These are phyloP conservation scores for Kodamaea ohmeri DNA, from an alignment of 1,139 yeast genomes.

Conservation along the genomic window DNA sequence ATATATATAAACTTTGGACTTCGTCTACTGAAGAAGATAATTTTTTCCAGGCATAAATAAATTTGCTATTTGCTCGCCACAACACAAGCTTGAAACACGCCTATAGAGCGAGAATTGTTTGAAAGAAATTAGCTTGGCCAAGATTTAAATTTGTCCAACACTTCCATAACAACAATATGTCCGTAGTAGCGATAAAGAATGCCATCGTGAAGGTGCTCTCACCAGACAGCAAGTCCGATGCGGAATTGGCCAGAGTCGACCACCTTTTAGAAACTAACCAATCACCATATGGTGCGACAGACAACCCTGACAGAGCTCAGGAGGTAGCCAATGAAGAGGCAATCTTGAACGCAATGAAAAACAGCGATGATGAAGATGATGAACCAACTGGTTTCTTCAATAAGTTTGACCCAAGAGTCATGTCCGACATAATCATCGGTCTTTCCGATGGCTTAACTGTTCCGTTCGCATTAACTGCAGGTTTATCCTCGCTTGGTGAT, in stretches of 20 bases:
- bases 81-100: too few relatives aligned
- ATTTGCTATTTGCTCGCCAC: too few relatives aligned
- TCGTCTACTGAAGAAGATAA: too few relatives aligned
- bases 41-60: too few relatives aligned
- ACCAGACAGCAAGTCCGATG: conserved; percentile 23
- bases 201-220: conserved; percentile 27
- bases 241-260: conserved; percentile 35
- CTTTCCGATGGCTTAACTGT: conserved; percentile 80
- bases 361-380: conserved; percentile 23
- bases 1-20: too few relatives aligned
- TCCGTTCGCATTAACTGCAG: conserved; percentile 83
- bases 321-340: conserved; percentile 42
- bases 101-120: too few relatives aligned
- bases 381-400: conserved; percentile 36
- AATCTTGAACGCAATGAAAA: conserved; percentile 26
- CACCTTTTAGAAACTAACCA: conserved; percentile 33
- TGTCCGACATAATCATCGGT: conserved; percentile 79
- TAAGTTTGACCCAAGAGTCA: conserved; percentile 64
- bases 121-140: too few relatives aligned
- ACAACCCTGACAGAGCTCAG: conserved; percentile 34
- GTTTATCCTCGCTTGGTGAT: conserved; percentile 73
- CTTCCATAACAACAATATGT: conserved; percentile 22
- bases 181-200: conserved; percentile 42
- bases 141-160: too few relatives aligned
- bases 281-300: conserved; percentile 41